Evolutionary conservation across 106 monocot species (phyloP).

Genomic region (Vanilla planifolia): DNA sequence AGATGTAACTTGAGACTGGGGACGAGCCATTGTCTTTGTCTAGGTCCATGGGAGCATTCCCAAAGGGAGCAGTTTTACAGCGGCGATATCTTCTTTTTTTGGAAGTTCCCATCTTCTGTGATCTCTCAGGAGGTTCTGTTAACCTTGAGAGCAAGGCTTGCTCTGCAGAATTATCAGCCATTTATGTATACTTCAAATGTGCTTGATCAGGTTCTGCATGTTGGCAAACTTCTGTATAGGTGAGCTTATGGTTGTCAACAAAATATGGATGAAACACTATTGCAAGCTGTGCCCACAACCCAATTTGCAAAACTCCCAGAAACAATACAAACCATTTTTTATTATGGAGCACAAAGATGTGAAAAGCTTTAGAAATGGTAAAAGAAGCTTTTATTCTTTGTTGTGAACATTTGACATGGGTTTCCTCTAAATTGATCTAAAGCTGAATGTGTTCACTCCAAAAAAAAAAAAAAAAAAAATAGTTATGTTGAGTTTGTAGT

Average conservation of each 20-base stretch:
- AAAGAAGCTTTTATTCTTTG: no score
- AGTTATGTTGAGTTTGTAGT: no score
- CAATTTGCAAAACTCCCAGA: no score
- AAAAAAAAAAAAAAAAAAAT: no score
- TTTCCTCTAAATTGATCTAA: no score
- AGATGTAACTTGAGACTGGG: slow-evolving; percentile 19
- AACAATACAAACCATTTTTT: no score
- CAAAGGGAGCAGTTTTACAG: slow-evolving; percentile 36
- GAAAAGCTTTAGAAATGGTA: no score
- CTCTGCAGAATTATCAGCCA: slow-evolving; percentile 22
- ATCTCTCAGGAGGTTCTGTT: slow-evolving; percentile 11
- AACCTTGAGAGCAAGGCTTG: slow-evolving; percentile 21
- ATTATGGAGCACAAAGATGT: no score
- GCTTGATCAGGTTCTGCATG: background rate
- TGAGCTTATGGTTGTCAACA: background rate
- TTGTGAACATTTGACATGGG: no score
- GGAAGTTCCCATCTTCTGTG: background rate
- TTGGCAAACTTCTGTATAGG: background rate
- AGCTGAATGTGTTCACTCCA: no score
- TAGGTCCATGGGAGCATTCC: slow-evolving; percentile 10
- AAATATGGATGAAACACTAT: no score
- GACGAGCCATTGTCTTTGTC: slow-evolving; percentile 5
- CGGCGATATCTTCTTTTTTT: slow-evolving; percentile 40
- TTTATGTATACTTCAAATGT: background rate
- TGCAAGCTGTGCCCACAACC: no score